phyloP scores from a whole-genome alignment of 768 basidiomycete genomes.

The Podaxis carcinomalis region DNA sequence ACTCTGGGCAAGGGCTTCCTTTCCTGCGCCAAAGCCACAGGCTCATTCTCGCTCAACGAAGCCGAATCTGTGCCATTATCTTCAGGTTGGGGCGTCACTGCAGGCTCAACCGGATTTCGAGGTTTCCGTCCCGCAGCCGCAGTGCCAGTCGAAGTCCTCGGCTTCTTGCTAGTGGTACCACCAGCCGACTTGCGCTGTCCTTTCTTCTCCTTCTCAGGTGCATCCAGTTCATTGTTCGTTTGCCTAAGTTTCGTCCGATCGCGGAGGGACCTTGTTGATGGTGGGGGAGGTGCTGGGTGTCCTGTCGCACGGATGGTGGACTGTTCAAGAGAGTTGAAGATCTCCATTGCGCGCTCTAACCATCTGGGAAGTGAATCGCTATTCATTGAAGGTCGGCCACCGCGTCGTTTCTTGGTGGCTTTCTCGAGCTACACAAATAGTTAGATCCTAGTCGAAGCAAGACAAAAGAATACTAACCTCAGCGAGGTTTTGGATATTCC shows the following conservation, averaged over 20 bases:
- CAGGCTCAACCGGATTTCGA: conserved; percentile 11
- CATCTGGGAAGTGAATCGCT: conserved; percentile 39
- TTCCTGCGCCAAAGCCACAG: conserved; percentile 12
- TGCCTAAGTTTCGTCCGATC: conserved; percentile 46
- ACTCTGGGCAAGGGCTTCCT: conserved; percentile 51
- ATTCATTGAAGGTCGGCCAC: conserved; percentile 39
- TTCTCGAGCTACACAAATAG: conserved; percentile 51
- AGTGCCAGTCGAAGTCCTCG: background rate
- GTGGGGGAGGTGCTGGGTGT: conserved; percentile 19
- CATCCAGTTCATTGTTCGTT: conserved; percentile 2
- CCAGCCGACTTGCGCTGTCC: conserved; percentile 1
- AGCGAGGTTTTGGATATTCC: conserved; percentile 54
- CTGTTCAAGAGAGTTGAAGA: conserved; percentile 43
- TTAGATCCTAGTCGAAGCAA: background rate
- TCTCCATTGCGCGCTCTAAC: conserved; percentile 51
- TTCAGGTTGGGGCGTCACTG: conserved; percentile 15
- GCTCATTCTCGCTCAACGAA: conserved; percentile 12
- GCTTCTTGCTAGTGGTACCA: background rate
- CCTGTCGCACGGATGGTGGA: conserved; percentile 17
- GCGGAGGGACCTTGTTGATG: conserved; percentile 45
- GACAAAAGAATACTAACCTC: conserved; percentile 37
- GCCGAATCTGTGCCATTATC: conserved; percentile 12
- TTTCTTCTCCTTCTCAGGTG: conserved; percentile 3
- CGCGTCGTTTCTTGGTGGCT: conserved; percentile 55
- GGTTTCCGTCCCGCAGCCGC: background rate